A percentile compares a stretch with the other conserved stretches of the same genome.
Conservation (phyloP, 2,329 filamentous ascomycete species). For the Monosporascus sp. region DNA sequence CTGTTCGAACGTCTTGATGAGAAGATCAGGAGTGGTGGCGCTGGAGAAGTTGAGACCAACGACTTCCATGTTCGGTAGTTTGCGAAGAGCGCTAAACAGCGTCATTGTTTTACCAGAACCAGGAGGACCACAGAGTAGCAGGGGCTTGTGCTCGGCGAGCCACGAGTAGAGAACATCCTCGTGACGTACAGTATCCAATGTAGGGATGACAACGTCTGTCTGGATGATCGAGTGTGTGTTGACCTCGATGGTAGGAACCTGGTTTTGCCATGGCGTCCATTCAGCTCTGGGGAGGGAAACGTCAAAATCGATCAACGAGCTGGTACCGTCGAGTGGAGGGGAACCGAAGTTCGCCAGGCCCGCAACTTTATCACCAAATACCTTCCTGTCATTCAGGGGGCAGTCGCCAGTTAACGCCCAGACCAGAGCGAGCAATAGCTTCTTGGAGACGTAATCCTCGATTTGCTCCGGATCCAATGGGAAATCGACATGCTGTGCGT, state of each 20-base stretch:
- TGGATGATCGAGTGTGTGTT: slow-evolving; percentile 98
- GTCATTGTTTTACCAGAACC: slow-evolving; percentile 99
- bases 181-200: slow-evolving; percentile 91
- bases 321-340: slow-evolving; percentile 69
- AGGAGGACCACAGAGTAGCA: slow-evolving; percentile 92
- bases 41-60: slow-evolving; percentile 99
- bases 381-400: slow-evolving; percentile 77
- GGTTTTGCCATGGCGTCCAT: slow-evolving; percentile 90
- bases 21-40: slow-evolving; percentile 91
- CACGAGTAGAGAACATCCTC: slow-evolving; percentile 99
- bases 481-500: slow-evolving; percentile 89
- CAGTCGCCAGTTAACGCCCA: slow-evolving; percentile 98
- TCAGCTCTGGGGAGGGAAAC: slow-evolving; percentile 80
- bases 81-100: slow-evolving; percentile 92
- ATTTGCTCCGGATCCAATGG: slow-evolving; percentile 85
- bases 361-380: slow-evolving; percentile 79
- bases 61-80: slow-evolving; percentile 97
- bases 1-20: slow-evolving; percentile 99
- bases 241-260: slow-evolving; percentile 91
- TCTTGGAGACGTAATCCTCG: slow-evolving; percentile 87
- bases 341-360: slow-evolving; percentile 81
- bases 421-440: slow-evolving; percentile 83
- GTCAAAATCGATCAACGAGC: slow-evolving; percentile 93
- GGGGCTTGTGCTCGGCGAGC: slow-evolving; percentile 96
- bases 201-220: slow-evolving; percentile 97